Conservation (phyloP, 148 eudicot species). For the Chenopodium album region DNA sequence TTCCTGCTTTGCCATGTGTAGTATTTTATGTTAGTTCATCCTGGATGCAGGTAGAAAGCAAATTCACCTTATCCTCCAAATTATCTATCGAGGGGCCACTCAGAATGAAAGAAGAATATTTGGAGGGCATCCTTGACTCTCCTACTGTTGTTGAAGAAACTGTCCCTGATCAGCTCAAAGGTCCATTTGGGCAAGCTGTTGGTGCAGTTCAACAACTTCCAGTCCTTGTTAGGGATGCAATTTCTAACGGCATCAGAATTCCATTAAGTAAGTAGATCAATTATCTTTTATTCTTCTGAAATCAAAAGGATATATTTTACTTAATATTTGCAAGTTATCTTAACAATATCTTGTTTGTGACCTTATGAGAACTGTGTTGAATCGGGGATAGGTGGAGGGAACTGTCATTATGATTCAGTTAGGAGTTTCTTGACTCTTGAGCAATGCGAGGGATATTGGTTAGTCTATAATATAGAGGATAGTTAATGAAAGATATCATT, state of each 20-base stretch:
- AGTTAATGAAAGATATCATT: too few relatives aligned
- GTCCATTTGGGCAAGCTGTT: slow-evolving; percentile 64
- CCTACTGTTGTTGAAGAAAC: slow-evolving; percentile 67
- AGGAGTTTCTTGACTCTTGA: too few relatives aligned
- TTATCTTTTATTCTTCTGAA: neutral
- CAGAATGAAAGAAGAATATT: slow-evolving; percentile 84
- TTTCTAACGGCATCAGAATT: slow-evolving; percentile 63
- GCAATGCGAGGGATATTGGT: too few relatives aligned
- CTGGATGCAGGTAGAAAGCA: slow-evolving; percentile 74
- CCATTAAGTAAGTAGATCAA: slow-evolving; percentile 66
- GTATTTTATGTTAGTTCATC: slow-evolving; percentile 15
- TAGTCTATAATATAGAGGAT: too few relatives aligned
- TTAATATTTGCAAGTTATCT: neutral
- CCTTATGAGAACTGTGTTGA: neutral
- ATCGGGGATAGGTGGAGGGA: too few relatives aligned
- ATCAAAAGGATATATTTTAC: neutral
- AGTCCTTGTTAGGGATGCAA: slow-evolving; percentile 55
- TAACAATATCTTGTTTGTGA: neutral
- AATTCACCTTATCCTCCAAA: slow-evolving; percentile 53
- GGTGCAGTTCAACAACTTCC: slow-evolving; percentile 79
- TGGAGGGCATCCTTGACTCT: slow-evolving; percentile 63
- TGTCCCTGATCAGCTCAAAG: slow-evolving; percentile 68
- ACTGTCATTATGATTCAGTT: too few relatives aligned
- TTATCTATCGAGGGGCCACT: slow-evolving; percentile 83
- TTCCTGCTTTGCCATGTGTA: neutral